Conservation (phyloP, 768 basidiomycete genomes). For the Holtermannia corniformis region DNA sequence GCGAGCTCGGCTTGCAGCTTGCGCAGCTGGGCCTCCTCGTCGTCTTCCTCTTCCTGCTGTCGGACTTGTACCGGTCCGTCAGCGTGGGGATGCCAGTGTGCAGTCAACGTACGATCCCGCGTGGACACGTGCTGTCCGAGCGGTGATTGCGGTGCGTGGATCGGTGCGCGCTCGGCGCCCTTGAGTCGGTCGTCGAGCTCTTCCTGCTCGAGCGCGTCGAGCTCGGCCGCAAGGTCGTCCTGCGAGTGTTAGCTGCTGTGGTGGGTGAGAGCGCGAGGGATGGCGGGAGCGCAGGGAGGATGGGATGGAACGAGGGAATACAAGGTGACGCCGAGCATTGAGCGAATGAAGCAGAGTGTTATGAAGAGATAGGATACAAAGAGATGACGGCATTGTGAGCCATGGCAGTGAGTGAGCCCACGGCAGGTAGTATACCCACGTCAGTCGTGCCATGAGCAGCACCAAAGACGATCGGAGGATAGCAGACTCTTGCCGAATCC, state of each 20-base stretch:
- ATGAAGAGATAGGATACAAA: too few relatives aligned
- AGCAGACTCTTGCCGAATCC: not conserved
- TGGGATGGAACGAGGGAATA: too few relatives aligned
- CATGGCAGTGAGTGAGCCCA: too few relatives aligned
- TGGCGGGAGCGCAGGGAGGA: not conserved
- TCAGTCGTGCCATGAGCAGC: too few relatives aligned
- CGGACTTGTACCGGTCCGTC: slow-evolving; percentile 15
- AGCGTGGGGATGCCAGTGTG: not conserved
- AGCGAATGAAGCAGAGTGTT: too few relatives aligned
- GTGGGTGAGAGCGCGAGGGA: not conserved
- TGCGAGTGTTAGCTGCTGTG: slow-evolving; percentile 36
- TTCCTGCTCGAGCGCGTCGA: slow-evolving; percentile 81
- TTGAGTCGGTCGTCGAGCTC: slow-evolving; percentile 72
- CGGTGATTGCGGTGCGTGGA: slow-evolving; percentile 56
- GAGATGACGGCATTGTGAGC: too few relatives aligned
- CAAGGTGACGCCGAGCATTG: too few relatives aligned
- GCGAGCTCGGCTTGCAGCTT: slow-evolving; percentile 64
- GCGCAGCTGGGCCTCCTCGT: slow-evolving; percentile 81
- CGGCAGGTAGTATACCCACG: too few relatives aligned
- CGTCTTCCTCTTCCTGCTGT: slow-evolving; percentile 59
- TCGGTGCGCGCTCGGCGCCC: slow-evolving; percentile 80
- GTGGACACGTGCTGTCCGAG: slow-evolving; percentile 14
- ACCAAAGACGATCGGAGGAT: not conserved
- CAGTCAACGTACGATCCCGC: slow-evolving; percentile 19
- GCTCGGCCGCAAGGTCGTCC: slow-evolving; percentile 68